Conservation (phyloP, 2,329 filamentous ascomycete genomes). For the Fusarium anthophilum region DNA sequence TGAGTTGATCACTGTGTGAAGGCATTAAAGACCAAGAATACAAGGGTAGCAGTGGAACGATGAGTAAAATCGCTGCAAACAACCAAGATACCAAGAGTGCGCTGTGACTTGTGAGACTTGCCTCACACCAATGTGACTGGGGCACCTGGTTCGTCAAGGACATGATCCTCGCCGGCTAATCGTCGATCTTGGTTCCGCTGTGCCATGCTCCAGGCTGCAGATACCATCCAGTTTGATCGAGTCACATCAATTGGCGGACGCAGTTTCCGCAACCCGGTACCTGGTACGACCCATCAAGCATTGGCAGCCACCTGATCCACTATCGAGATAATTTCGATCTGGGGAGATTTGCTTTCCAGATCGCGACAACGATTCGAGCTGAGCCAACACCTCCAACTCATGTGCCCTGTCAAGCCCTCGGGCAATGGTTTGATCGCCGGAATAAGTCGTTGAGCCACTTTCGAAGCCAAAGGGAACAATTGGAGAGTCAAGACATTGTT, state of each 20-base stretch:
- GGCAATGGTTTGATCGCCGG: neutral
- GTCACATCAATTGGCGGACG: neutral
- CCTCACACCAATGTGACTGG: slow-evolving; percentile 3
- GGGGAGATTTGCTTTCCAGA: slow-evolving; percentile 25
- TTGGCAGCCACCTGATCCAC: slow-evolving; percentile 33
- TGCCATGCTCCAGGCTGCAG: slow-evolving; percentile 9
- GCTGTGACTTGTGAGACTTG: neutral
- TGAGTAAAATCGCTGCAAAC: neutral
- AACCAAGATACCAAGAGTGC: neutral
- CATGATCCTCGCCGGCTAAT: neutral
- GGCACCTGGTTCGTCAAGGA: slow-evolving; percentile 4
- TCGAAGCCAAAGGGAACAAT: neutral
- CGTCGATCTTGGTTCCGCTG: slow-evolving; percentile 15
- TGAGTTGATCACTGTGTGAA: neutral
- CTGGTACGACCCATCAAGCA: slow-evolving; percentile 25
- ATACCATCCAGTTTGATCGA: slow-evolving; percentile 13
- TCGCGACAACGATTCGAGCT: slow-evolving; percentile 23
- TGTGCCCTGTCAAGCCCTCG: neutral
- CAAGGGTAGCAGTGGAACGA: neutral
- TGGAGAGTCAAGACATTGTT: neutral
- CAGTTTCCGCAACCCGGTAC: slow-evolving; percentile 27
- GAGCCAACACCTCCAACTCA: slow-evolving; percentile 1
- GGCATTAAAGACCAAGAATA: neutral
- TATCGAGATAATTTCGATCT: slow-evolving; percentile 41
- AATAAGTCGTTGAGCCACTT: neutral